These are phyloP conservation scores for Podospora anserina DNA, from an alignment of 495 filamentous ascomycete species.

Conservation along the genomic window DNA sequence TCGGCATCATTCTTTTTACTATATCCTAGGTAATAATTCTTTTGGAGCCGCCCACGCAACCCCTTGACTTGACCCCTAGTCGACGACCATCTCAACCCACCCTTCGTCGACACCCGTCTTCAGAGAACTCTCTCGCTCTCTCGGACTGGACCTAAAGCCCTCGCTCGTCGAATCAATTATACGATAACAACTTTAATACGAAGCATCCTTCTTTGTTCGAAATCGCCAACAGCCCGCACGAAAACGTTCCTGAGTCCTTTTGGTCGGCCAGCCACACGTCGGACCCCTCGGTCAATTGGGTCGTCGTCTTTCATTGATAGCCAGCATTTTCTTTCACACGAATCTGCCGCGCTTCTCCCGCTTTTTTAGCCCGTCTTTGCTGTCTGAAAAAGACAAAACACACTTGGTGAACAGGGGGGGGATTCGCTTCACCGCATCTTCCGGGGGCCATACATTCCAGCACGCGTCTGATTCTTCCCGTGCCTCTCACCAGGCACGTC, in stretches of 20 bases:
- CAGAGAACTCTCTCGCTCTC: conserved; percentile 24
- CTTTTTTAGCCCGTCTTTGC: conserved; percentile 5
- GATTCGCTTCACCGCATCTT: conserved; percentile 11
- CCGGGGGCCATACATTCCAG: conserved; percentile 24
- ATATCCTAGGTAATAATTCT: conserved; percentile 13
- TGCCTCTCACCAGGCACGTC: conserved; percentile 52
- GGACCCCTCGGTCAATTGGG: not conserved
- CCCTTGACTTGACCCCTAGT: not conserved
- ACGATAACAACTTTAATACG: conserved; percentile 31
- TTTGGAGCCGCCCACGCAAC: not conserved
- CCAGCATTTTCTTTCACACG: conserved; percentile 30
- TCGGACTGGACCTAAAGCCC: conserved; percentile 24
- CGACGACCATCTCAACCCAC: conserved; percentile 13
- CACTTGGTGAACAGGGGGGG: not conserved
- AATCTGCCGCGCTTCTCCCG: conserved; percentile 11
- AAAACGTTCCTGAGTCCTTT: not conserved
- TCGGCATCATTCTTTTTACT: conserved; percentile 26
- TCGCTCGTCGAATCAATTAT: not conserved
- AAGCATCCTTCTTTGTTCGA: conserved; percentile 26
- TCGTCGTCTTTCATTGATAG: conserved; percentile 26
- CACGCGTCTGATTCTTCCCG: conserved; percentile 30
- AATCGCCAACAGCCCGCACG: not conserved
- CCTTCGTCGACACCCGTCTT: conserved; percentile 5
- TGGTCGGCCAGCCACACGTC: conserved; percentile 1
- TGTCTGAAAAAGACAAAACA: not conserved